Base-by-base conservation (phyloP, 352 stramenopile genomes). In the Phytopythium boreale region DNA sequence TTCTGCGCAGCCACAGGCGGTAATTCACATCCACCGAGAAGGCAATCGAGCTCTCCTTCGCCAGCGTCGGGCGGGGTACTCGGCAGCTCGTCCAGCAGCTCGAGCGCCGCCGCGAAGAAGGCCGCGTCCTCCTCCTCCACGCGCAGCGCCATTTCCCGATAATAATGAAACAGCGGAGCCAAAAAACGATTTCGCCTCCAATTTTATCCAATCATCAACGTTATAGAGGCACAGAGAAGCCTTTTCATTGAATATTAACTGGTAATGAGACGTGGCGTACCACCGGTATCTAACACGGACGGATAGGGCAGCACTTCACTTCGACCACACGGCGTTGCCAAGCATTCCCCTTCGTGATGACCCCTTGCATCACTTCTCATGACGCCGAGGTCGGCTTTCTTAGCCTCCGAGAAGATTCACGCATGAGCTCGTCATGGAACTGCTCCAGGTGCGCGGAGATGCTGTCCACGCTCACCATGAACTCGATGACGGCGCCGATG, bases 401-500 rank as follows among this genome's bases (percentile, higher is more conserved):
- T 24, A 31, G 58, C 36, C 67, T 14, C 62, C 64, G 36, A 5
- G 71, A 51, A 11, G 56, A 53, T 49, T 65, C 39, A 43, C 73
- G 64, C 17, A 79, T 52, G 5, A 79, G 65, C 14, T 61, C 62
- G 11, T 76, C 75, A 27, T 79, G 67, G 24, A 79, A 75, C 0
- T 56, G 58, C 26, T 79, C 68, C 43, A 71, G 65, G 44, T 79
- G 71, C 17, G 62, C 64, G 44, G 66, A 62, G 50, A 76, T 72
- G 39, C 75, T 76, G 24, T 76, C 68, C 2, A 67, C 62, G 34
- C 68, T 67, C 22, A 74, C 66, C 43, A 76, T 64, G 44, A 79
- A 79, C 24, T 79, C 73, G 10, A 67, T 79, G 56, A 79, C 59
- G 8, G 68, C 62, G 1, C 69, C 68, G 22, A 76, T 66, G 17